Conservation (phyloP, 2,329 filamentous ascomycete genomes). For the Fusarium irregulare region DNA sequence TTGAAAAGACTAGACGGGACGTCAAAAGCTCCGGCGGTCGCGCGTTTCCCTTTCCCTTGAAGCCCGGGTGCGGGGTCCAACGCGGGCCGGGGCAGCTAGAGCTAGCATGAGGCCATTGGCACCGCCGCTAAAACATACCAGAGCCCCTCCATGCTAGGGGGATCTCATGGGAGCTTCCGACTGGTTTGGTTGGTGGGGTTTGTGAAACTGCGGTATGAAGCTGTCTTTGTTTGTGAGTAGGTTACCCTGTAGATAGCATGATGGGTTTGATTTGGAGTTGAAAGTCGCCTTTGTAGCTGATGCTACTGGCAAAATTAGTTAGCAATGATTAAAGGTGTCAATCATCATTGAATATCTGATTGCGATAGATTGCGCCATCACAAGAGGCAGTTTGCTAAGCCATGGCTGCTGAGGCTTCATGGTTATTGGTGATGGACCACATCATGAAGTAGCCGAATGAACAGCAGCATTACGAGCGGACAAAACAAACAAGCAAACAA, state of each 20-base stretch:
- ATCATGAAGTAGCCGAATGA: fast-evolving
- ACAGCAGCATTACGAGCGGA: no score
- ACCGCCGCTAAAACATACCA: conserved; percentile 37
- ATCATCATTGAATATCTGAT: no score
- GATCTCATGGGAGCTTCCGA: conserved; percentile 15
- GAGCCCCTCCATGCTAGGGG: conserved; percentile 8
- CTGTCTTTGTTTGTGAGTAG: not conserved
- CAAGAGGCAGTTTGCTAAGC: fast-evolving
- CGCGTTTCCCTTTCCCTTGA: conserved; percentile 27
- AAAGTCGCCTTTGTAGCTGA: not conserved
- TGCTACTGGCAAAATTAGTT: not conserved
- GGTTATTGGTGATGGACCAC: not conserved
- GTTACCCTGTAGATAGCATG: not conserved
- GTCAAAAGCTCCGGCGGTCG: conserved; percentile 14
- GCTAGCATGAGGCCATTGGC: conserved; percentile 33
- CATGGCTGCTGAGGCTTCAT: not conserved
- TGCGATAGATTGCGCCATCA: not conserved
- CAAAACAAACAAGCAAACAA: fast-evolving
- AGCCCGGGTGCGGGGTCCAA: conserved; percentile 35
- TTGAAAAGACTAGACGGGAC: conserved; percentile 9
- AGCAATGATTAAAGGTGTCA: not conserved
- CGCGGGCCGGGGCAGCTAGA: conserved; percentile 22
- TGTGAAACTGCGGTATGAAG: conserved; percentile 6
- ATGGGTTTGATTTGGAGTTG: not conserved
- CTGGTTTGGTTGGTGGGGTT: conserved; percentile 15